A percentile compares a stretch with the other conserved stretches of the same genome.
Evolutionary conservation across 2,329 filamentous ascomycete species (phyloP).

Genomic region (Xylariaceae sp.): DNA sequence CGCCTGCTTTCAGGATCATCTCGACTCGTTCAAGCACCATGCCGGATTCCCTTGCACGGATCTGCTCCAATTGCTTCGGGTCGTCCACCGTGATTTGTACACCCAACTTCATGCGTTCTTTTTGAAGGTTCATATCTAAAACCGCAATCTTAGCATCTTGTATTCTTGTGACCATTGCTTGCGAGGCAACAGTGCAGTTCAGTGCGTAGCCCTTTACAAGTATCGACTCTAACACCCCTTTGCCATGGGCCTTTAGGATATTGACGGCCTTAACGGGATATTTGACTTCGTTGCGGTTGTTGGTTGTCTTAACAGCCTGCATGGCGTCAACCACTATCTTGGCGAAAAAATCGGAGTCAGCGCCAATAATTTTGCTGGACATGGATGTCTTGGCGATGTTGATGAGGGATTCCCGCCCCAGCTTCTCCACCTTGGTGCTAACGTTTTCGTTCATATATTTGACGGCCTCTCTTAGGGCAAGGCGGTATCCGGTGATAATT

Average conservation of each 20-base stretch:
- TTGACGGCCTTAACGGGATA: conserved; percentile 99
- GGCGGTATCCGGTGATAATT: conserved; percentile 96
- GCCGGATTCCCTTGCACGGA: conserved; percentile 87
- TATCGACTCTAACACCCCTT: conserved; percentile 85
- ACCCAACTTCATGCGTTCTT: conserved; percentile 98
- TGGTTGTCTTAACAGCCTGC: conserved; percentile 89
- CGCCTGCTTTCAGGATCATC: conserved; percentile 96
- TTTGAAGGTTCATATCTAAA: conserved; percentile 97
- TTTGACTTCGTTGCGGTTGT: conserved; percentile 88
- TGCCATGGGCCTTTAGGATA: conserved; percentile 96
- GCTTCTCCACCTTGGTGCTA: conserved; percentile 90
- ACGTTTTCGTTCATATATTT: conserved; percentile 99
- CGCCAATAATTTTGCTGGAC: conserved; percentile 98
- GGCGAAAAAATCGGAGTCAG: conserved; percentile 95
- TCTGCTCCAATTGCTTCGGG: conserved; percentile 96
- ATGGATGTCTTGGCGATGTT: conserved; percentile 99
- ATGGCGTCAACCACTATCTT: conserved; percentile 98
- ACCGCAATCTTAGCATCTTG: conserved; percentile 95
- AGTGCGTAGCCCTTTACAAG: conserved; percentile 95
- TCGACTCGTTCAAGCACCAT: conserved; percentile 94
- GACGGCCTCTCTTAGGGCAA: conserved; percentile 93
- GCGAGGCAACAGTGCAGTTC: conserved; percentile 98
- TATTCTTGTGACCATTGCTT: conserved; percentile 94
- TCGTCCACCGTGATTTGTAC: conserved; percentile 99
- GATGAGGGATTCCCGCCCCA: conserved; percentile 87